Base-by-base conservation (phyloP, 768 basidiomycete genomes). In the Boletus subparvulus region DNA sequence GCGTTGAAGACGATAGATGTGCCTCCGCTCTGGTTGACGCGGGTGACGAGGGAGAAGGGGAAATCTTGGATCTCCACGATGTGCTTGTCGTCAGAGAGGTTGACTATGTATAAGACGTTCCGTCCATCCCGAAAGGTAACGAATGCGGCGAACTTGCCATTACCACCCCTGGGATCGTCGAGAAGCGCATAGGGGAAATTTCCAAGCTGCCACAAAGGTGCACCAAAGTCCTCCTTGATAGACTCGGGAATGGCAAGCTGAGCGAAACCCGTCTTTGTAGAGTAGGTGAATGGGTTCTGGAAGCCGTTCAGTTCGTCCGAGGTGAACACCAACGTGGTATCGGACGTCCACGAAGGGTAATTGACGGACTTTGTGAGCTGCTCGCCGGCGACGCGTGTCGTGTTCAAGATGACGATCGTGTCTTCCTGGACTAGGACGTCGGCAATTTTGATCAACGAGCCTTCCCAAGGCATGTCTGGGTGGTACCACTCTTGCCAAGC, bases 401-500 rank as follows among this genome's bases (percentile, higher is more conserved):
- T 52, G 58, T 80, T 77, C 32, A 83, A 46, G 24, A 68, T 54
- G 44, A 82, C 28, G 17, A 62, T 40, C 19, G 60, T 69, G 26
- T 70, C 69, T 12, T 50, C 46, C 39, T 69, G 59, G 11, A 66
- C 30, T 4, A 69, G 41, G 33, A 86, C 73, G n/a, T 80, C 73
- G 0, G 80, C 87, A 35, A 85, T 63, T 65, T 78, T 74, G 55
- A 90, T 74, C 61, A 81, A 72, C 1, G 79, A 74, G 4, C 84
- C 85, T 62, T 87, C 82, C 87, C 87, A 92, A 14, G 88, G 83
- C 85, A 86, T 85, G 57, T 85, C 78, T 0, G 86, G 85, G 49
- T 86, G 86, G 58, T 69, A 78, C 89, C 88, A 89, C 58, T 85
- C 77, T 41, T 83, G 74, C 84, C 84, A 92, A 1, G 78, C 79